Evolutionary conservation across 2,329 filamentous ascomycete species (phyloP).

Genomic region (Botrytis cinerea): DNA sequence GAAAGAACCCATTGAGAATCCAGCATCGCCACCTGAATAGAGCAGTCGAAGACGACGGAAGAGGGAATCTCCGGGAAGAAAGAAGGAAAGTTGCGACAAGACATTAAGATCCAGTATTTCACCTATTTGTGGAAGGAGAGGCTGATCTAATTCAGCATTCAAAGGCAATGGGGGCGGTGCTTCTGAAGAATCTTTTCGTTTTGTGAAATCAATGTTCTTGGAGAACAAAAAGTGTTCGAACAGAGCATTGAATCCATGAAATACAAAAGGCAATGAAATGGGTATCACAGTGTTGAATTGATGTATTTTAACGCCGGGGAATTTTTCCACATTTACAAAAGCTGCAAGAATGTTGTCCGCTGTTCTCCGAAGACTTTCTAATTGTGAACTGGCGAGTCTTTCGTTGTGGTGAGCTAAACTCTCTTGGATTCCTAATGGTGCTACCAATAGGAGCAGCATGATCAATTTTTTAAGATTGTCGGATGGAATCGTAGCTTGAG

Average conservation of each 20-base stretch:
- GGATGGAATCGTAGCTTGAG: conserved; percentile 69
- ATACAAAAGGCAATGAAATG: conserved; percentile 64
- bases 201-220: conserved; percentile 65
- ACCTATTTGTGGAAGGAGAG: conserved; percentile 55
- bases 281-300: conserved; percentile 63
- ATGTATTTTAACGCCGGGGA: conserved; percentile 61
- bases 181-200: conserved; percentile 38
- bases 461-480: conserved; percentile 72
- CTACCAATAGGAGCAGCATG: conserved; percentile 67
- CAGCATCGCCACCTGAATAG: conserved; percentile 69
- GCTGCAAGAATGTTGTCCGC: conserved; percentile 66
- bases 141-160: conserved; percentile 34
- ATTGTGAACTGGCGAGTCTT: conserved; percentile 55
- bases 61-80: conserved; percentile 63
- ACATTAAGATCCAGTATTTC: conserved; percentile 66
- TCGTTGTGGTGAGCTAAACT: conserved; percentile 61
- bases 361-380: conserved; percentile 59
- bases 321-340: conserved; percentile 65
- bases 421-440: conserved; percentile 66
- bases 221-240: conserved; percentile 78
- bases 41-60: conserved; percentile 67
- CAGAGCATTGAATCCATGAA: conserved; percentile 65
- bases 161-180: conserved; percentile 26
- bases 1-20: conserved; percentile 77
- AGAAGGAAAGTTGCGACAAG: conserved; percentile 72